These are phyloP conservation scores for Phytophthora crassamura DNA, from an alignment of 352 stramenopile species.

Conservation along the genomic window DNA sequence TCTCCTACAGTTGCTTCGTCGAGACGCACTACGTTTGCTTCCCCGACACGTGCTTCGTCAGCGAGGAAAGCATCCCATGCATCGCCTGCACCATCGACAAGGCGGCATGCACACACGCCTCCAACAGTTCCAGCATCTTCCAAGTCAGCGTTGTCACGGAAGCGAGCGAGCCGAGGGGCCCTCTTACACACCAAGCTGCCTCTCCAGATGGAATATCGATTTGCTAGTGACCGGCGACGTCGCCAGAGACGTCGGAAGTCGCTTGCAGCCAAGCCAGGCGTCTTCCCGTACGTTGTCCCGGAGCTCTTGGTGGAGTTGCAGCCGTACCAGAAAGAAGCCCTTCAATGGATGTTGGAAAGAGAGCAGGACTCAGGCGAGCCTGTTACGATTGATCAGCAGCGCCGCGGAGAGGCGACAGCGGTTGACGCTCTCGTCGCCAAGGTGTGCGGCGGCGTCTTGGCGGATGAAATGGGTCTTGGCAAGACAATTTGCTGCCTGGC, in stretches of 20 bases:
- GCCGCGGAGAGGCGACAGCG: slow-evolving; percentile 31
- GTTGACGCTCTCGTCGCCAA: slow-evolving; percentile 49
- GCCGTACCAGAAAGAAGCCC: slow-evolving; percentile 85
- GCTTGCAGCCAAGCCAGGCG: slow-evolving; percentile 42
- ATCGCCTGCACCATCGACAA: slow-evolving; percentile 5
- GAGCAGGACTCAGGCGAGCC: slow-evolving; percentile 40
- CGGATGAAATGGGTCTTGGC: slow-evolving; percentile 90
- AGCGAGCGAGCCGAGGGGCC: slow-evolving; percentile 34
- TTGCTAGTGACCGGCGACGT: slow-evolving; percentile 57
- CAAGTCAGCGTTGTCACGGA: slow-evolving; percentile 30
- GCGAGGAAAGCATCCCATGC: slow-evolving; percentile 21
- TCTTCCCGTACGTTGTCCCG: slow-evolving; percentile 52
- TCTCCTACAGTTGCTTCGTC: slow-evolving; percentile 11
- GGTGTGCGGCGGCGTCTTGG: slow-evolving; percentile 80
- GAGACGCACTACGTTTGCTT: slow-evolving; percentile 23
- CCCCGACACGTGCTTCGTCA: slow-evolving; percentile 23
- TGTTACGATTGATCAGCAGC: slow-evolving; percentile 44
- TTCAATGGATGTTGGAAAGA: slow-evolving; percentile 90
- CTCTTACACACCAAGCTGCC: slow-evolving; percentile 69
- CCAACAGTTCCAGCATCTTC: slow-evolving; percentile 20
- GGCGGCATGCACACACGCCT: slow-evolving; percentile 10
- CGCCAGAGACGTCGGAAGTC: slow-evolving; percentile 53
- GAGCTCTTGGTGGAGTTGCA: slow-evolving; percentile 69
- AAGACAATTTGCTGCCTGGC: slow-evolving; percentile 92
- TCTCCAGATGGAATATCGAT: slow-evolving; percentile 64